Conservation (phyloP, 2,329 filamentous ascomycete genomes). For the Emmonsia crescens region DNA sequence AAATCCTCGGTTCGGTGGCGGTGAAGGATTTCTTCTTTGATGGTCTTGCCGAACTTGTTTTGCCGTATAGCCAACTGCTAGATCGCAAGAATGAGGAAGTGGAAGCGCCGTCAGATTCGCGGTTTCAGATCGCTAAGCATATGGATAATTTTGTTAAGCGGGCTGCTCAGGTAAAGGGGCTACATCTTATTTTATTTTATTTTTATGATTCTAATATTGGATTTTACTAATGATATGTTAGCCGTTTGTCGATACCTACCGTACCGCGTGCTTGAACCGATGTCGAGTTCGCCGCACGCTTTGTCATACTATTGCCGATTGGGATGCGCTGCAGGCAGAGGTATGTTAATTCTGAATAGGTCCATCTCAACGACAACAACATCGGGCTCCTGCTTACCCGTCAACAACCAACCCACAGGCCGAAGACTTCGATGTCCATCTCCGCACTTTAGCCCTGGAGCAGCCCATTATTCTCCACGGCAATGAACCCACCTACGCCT, state of each 20-base stretch:
- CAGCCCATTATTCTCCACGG: constrained; percentile 44
- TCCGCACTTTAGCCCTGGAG: constrained; percentile 53
- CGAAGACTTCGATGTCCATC: constrained; percentile 60
- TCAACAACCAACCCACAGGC: constrained; percentile 26
- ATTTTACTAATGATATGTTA: constrained; percentile 31
- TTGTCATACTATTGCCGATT: constrained; percentile 69
- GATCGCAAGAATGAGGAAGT: constrained; percentile 65
- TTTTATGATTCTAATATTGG: not conserved
- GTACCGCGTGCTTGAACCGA: constrained; percentile 78
- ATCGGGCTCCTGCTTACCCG: not conserved
- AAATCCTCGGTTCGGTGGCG: constrained; percentile 55
- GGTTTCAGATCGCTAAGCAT: constrained; percentile 59
- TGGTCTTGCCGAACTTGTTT: constrained; percentile 65
- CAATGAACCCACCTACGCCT: constrained; percentile 51
- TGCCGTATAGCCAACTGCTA: constrained; percentile 61
- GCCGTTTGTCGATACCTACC: constrained; percentile 72
- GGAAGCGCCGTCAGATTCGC: constrained; percentile 61
- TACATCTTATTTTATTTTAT: not conserved
- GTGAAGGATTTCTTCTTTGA: constrained; percentile 67
- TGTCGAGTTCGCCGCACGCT: constrained; percentile 84
- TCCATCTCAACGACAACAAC: not conserved
- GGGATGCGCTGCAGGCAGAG: constrained; percentile 73
- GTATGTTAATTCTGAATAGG: constrained; percentile 29
- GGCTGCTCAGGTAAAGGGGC: constrained; percentile 34
- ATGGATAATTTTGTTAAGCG: constrained; percentile 59